A percentile compares a stretch with the other conserved stretches of the same genome.
Conservation (phyloP, 2,329 filamentous ascomycete genomes). For the Zopfia rhizophila region DNA sequence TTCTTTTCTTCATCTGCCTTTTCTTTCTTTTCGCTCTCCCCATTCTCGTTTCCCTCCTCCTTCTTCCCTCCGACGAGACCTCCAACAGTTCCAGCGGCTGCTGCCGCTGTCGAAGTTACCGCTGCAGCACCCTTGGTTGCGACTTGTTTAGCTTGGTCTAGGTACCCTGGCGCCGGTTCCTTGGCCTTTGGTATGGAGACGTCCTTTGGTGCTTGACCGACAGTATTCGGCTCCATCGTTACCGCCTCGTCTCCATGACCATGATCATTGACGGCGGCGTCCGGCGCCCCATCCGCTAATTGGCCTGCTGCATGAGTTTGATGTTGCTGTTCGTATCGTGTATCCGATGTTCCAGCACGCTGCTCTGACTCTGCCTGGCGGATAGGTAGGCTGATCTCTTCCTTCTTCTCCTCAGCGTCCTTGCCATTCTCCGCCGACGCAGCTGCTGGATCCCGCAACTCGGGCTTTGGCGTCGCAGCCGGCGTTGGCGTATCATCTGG, state of each 20-base stretch:
- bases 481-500: constrained; percentile 13
- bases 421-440: constrained; percentile 9
- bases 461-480: constrained; percentile 35
- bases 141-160: constrained; percentile 57
- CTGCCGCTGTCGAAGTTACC: constrained; percentile 40
- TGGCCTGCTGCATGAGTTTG: constrained; percentile 57
- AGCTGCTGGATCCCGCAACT: constrained; percentile 23
- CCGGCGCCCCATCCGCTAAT: constrained; percentile 55
- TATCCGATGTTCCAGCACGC: constrained; percentile 53
- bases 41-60: constrained; percentile 29
- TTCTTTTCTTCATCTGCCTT: constrained; percentile 42
- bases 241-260: constrained; percentile 57
- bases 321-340: constrained; percentile 54
- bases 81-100: constrained; percentile 47
- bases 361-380: constrained; percentile 22
- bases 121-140: constrained; percentile 42
- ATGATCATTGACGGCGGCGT: constrained; percentile 51
- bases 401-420: constrained; percentile 10
- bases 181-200: constrained; percentile 50
- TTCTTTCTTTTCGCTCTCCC: constrained; percentile 31
- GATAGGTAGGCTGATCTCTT: constrained; percentile 33
- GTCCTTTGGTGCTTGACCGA: constrained; percentile 62
- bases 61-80: constrained; percentile 34
- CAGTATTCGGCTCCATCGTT: constrained; percentile 60
- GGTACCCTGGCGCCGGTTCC: constrained; percentile 44